Evolutionary conservation across 78 protist genomes (phyloP).

Genomic region (Cavenderia fasciculata): DNA sequence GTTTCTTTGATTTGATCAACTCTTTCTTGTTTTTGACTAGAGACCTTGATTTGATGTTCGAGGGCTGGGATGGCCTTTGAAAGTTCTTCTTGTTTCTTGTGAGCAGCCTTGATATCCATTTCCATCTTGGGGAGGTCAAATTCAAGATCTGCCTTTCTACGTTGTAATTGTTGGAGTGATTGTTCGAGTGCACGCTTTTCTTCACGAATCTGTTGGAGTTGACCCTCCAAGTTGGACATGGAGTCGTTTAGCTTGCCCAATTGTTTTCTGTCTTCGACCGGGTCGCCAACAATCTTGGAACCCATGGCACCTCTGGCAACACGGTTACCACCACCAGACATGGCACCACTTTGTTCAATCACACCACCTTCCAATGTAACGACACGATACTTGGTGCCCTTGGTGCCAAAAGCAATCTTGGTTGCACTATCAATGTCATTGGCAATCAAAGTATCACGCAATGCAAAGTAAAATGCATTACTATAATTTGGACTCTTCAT

Average conservation of each 20-base stretch:
- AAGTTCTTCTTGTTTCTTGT: conserved; percentile 1
- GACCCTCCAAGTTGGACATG: neutral
- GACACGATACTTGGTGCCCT: conserved; percentile 93
- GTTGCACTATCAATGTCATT: conserved; percentile 81
- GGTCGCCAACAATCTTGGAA: conserved; percentile 7
- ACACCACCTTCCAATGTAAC: conserved; percentile 98
- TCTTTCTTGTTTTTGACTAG: conserved; percentile 12
- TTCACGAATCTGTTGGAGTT: neutral
- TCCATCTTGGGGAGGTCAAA: conserved; percentile 49
- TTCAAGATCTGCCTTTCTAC: conserved; percentile 13
- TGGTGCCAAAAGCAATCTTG: conserved; percentile 79
- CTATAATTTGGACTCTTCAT: conserved; percentile 49
- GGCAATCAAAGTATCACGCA: conserved; percentile 96
- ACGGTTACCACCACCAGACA: conserved; percentile 98
- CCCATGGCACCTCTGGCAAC: conserved; percentile 87
- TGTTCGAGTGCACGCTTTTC: conserved; percentile 26
- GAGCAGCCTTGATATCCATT: conserved; percentile 48
- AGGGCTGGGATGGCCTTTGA: conserved; percentile 20
- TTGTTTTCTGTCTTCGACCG: conserved; percentile 38
- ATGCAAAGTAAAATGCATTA: conserved; percentile 95
- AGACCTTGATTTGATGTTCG: neutral
- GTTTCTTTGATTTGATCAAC: conserved; percentile 18
- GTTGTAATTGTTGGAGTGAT: neutral
- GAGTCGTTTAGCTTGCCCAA: neutral
- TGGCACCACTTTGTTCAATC: conserved; percentile 97